Evolutionary conservation across 148 eudicot genomes (phyloP).

Genomic region (Vaccinium corymbosum): DNA sequence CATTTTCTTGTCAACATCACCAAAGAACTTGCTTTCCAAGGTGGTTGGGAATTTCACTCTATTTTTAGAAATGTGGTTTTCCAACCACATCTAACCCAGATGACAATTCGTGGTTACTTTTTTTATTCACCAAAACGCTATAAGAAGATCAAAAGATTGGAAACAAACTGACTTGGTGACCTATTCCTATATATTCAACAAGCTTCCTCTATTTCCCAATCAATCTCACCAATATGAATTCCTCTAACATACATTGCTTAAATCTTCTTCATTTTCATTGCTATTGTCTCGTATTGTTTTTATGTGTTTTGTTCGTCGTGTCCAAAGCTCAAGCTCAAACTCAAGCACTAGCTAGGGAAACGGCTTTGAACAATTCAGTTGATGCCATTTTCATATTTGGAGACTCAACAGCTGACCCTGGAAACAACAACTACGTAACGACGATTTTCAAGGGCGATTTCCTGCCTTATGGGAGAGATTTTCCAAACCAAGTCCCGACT

Average conservation of each 20-base stretch:
- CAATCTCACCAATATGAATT: background rate
- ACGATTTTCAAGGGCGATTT: constrained; percentile 27
- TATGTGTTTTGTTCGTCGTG: background rate
- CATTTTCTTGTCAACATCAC: background rate
- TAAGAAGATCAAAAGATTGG: background rate
- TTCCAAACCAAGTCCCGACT: constrained; percentile 33
- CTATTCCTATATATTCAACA: background rate
- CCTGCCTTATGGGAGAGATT: background rate
- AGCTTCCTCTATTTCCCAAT: background rate
- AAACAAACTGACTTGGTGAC: background rate
- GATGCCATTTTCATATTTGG: constrained; percentile 60
- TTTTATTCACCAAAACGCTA: background rate
- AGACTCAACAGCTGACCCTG: constrained; percentile 72
- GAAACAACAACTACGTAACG: constrained; percentile 59
- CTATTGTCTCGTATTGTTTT: background rate
- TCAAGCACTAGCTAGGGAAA: constrained; percentile 13
- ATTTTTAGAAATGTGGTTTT: background rate
- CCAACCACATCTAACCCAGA: background rate
- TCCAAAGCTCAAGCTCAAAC: background rate
- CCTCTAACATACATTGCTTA: background rate
- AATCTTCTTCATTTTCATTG: background rate
- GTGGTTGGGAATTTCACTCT: background rate
- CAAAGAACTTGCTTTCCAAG: background rate
- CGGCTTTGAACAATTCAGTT: constrained; percentile 28
- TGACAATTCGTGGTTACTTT: background rate